These are phyloP conservation scores for Mortierella alpina DNA, from an alignment of 192 early-diverging fungal species.

Conservation along the genomic window DNA sequence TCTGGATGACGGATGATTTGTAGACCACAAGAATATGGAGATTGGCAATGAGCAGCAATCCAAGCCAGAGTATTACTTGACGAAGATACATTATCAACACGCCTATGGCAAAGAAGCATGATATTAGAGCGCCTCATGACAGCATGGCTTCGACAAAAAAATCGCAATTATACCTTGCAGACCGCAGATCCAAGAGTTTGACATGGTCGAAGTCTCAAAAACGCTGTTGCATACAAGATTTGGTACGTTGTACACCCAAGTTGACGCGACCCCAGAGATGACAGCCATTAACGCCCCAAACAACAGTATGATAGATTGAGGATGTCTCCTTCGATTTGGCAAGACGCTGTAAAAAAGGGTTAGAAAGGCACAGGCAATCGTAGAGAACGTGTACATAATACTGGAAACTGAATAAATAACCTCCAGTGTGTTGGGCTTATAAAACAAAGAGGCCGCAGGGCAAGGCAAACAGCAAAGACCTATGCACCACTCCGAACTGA, in stretches of 20 bases:
- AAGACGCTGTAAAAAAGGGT: background rate
- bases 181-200: constrained; percentile 43
- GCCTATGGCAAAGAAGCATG: background rate
- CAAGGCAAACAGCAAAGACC: constrained; percentile 37
- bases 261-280: constrained; percentile 21
- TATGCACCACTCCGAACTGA: constrained; percentile 8
- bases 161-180: constrained; percentile 30
- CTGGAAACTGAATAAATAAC: constrained; percentile 22
- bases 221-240: constrained; percentile 31
- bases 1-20: constrained; percentile 12
- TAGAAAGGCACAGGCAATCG: constrained; percentile 4
- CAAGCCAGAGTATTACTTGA: constrained; percentile 18
- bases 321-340: constrained; percentile 30
- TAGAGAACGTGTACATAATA: constrained; percentile 20
- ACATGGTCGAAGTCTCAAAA: constrained; percentile 27
- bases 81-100: constrained; percentile 23
- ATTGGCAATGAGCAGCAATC: constrained; percentile 29
- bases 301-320: constrained; percentile 26
- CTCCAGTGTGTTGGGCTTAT: constrained; percentile 21
- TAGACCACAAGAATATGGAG: constrained; percentile 29
- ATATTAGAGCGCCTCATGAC: background rate
- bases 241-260: constrained; percentile 21
- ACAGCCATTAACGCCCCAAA: constrained; percentile 16
- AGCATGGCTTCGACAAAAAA: background rate
- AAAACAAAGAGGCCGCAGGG: constrained; percentile 25